phyloP scores from a whole-genome alignment of 371 early-diverging fungal genomes.

The Blakeslea trispora region DNA sequence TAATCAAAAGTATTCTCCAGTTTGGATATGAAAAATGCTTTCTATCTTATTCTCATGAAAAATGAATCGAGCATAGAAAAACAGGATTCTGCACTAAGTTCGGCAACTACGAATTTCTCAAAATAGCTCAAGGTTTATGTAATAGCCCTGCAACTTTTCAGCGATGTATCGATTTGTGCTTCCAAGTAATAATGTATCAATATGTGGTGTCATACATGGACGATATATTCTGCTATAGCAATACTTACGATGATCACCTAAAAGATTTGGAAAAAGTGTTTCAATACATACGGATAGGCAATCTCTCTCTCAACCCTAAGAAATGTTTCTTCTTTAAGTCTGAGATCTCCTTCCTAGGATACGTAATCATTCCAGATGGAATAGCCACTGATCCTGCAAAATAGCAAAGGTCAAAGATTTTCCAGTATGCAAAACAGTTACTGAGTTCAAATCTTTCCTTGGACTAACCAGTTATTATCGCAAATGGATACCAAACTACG shows the following conservation, averaged over 20 bases:
- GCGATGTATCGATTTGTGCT: slow-evolving; percentile 35
- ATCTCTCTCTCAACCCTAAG: neutral
- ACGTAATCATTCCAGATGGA: neutral
- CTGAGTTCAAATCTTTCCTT: neutral
- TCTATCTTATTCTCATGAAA: slow-evolving; percentile 34
- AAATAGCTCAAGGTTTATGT: slow-evolving; percentile 39
- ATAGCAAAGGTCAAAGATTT: slow-evolving; percentile 2
- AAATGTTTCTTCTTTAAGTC: slow-evolving; percentile 9
- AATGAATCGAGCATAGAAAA: slow-evolving; percentile 34
- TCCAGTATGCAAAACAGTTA: neutral
- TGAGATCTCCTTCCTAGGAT: slow-evolving; percentile 5
- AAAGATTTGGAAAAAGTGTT: slow-evolving; percentile 1
- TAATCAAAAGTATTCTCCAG: neutral
- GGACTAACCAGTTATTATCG: slow-evolving; percentile 5
- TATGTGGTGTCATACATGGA: slow-evolving; percentile 5
- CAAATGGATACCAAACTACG: neutral
- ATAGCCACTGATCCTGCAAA: slow-evolving; percentile 3
- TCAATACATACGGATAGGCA: neutral
- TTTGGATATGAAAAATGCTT: slow-evolving; percentile 31
- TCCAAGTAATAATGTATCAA: slow-evolving; percentile 12
- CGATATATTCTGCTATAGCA: slow-evolving; percentile 1
- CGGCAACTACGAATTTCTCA: slow-evolving; percentile 29
- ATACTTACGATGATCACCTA: neutral
- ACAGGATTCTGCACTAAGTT: slow-evolving; percentile 41
- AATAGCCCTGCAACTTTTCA: slow-evolving; percentile 42